Base-by-base conservation (phyloP, 768 basidiomycete genomes). In the Leccinum arenicola region DNA sequence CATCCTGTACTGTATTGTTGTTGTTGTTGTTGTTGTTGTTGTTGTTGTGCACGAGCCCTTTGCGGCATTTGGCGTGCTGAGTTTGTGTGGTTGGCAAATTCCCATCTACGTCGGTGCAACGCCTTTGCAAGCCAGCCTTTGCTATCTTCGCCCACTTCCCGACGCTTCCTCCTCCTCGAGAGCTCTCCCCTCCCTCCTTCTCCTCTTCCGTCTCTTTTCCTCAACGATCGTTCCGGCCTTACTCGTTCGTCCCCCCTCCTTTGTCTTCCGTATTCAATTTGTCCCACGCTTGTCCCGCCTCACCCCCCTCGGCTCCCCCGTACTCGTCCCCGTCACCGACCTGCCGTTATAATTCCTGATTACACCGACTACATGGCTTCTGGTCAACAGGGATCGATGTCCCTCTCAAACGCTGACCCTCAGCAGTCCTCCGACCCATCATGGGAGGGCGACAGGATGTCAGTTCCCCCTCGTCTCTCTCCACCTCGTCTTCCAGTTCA, bases 361-460 rank as follows among this genome's bases (percentile, higher is more conserved):
- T 58, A 23, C 56, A 56, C 56, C 31, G 23, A 21, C 9, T 25
- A 8, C 60, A 70, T 69, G 68, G 66, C 68, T 6, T 17, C 47
- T 17, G 68, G 63, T 17, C 67, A 65, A 4, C 66, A 68, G 55
- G 69, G 65, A 59, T 64, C 71, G 45, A 68, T 74, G 66, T 17
- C 68, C 47, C 61, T 64, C 53, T 38, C 61, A 2, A 1, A 52
- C 11, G 1, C 50, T 5, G 66, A 68, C 61, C 23, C 50, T 4
- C 63, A 60, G 50, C 50, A 58, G n/a, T 68, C 64, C 23, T 56
- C 71, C 7, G 70, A 73, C 63, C 65, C 85, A 21, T 84, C 86
- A 59, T 93, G 91, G 91, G 91, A 92, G 69, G 90, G 89, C 57
- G 91, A 93, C 77, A 87, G 80, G 76, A 92, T 92, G 91, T 91